Percentiles rank a stretch among this genome's conserved stretches.
phyloP scores from a whole-genome alignment of 257 asterid genomes.

The Ligustrum vulgare region DNA sequence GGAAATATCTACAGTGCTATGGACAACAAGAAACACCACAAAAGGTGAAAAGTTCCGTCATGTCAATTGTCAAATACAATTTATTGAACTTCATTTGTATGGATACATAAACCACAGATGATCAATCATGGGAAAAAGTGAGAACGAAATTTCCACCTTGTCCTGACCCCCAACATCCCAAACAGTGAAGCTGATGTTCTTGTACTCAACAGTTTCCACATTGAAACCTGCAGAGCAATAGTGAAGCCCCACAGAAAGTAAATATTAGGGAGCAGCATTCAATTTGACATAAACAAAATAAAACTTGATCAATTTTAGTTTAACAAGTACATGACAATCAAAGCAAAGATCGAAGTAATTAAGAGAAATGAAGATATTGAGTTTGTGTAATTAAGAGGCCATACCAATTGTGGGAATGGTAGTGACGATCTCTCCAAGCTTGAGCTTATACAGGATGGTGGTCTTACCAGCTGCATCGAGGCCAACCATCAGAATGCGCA shows the following conservation, averaged over 20 bases:
- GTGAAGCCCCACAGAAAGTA: neutral
- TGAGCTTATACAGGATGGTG: too few species aligned
- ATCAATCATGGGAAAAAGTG: neutral
- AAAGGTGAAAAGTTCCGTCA: neutral
- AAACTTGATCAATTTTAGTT: too few species aligned
- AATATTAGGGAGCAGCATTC: neutral
- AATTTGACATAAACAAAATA: too few species aligned
- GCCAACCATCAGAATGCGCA: too few species aligned
- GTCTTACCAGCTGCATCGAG: too few species aligned
- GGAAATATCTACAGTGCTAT: neutral
- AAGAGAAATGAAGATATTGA: too few species aligned
- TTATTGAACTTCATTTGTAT: neutral
- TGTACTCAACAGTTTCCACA: conserved; percentile 86
- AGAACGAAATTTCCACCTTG: conserved; percentile 47
- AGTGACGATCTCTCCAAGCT: too few species aligned
- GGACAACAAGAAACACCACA: neutral
- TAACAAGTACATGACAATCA: too few species aligned
- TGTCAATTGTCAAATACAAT: neutral
- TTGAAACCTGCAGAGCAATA: conserved; percentile 60
- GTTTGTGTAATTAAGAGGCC: too few species aligned
- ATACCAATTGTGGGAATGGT: too few species aligned
- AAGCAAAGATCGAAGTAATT: too few species aligned
- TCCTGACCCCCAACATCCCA: conserved; percentile 98
- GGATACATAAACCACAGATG: neutral
- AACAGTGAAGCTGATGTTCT: conserved; percentile 88